Conservation (phyloP, 495 filamentous ascomycete species). For the Xeromyces bisporus region DNA sequence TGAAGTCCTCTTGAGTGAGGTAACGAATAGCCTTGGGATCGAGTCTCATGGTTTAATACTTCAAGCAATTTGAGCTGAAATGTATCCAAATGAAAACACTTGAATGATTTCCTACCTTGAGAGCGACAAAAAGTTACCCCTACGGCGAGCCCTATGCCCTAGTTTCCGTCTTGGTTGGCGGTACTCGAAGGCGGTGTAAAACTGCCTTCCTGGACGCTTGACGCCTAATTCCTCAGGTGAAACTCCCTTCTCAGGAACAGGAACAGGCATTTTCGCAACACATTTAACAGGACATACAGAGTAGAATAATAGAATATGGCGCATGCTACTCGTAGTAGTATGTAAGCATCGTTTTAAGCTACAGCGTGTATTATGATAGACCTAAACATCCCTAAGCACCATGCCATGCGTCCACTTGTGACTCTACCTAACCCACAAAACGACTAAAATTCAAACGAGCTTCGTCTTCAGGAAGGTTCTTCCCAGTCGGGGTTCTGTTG, state of each 20-base stretch:
- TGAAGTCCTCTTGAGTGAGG: conserved; percentile 83
- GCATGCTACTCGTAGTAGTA: no score
- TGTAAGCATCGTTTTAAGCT: no score
- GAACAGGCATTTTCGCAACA: no score
- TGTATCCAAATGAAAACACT: no score
- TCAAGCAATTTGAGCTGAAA: not conserved
- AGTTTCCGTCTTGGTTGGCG: conserved; percentile 16
- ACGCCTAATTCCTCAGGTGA: no score
- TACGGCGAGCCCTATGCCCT: conserved; percentile 29
- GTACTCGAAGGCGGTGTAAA: not conserved
- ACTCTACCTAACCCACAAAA: conserved; percentile 8
- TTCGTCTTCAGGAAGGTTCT: conserved; percentile 19
- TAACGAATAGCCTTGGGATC: conserved; percentile 84
- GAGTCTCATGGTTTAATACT: conserved; percentile 54
- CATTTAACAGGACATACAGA: no score
- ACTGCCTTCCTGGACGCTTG: no score
- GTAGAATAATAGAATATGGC: conserved; percentile 11
- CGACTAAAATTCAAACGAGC: conserved; percentile 5
- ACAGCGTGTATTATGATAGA: no score
- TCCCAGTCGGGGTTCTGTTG: conserved; percentile 39
- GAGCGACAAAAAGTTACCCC: conserved; percentile 20
- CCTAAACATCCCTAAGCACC: conserved; percentile 15
- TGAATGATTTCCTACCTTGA: no score
- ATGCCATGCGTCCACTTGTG: conserved; percentile 4
- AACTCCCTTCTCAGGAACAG: no score